Conservation (phyloP, 2,329 filamentous ascomycete genomes). For the Huntiella savannae region DNA sequence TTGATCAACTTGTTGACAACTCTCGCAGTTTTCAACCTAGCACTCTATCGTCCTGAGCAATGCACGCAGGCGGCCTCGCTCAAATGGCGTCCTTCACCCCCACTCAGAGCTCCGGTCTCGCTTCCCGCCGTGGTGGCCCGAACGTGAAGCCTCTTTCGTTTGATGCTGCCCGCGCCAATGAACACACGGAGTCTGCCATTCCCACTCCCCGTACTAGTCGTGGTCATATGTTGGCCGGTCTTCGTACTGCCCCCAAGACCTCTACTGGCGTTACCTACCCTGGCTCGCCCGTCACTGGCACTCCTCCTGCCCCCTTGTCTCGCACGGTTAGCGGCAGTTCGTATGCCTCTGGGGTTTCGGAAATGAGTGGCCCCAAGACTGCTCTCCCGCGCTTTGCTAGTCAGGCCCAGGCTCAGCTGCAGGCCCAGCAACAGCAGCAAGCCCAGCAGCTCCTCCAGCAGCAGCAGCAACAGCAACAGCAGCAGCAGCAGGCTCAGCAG, state of each 20-base stretch:
- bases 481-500: slow-evolving; percentile 58
- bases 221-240: slow-evolving; percentile 78
- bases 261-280: slow-evolving; percentile 52
- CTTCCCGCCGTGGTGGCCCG: slow-evolving; percentile 64
- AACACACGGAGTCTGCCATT: slow-evolving; percentile 44
- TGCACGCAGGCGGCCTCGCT: slow-evolving; percentile 98
- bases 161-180: slow-evolving; percentile 49
- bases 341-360: slow-evolving; percentile 24
- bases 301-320: slow-evolving; percentile 23
- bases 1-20: slow-evolving; percentile 1
- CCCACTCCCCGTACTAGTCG: slow-evolving; percentile 84
- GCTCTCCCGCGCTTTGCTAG: slow-evolving; percentile 30
- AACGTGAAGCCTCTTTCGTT: slow-evolving; percentile 81
- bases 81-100: slow-evolving; percentile 74
- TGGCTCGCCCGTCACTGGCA: slow-evolving; percentile 34
- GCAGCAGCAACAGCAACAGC: slow-evolving; percentile 17
- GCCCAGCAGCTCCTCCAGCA: slow-evolving; percentile 16
- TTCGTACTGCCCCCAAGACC: slow-evolving; percentile 86
- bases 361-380: slow-evolving; percentile 31
- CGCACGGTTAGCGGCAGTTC: slow-evolving; percentile 28
- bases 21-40: background rate
- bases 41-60: slow-evolving; percentile 24
- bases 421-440: slow-evolving; percentile 11
- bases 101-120: slow-evolving; percentile 58
- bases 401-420: slow-evolving; percentile 9